A percentile compares a stretch with the other conserved stretches of the same genome.
Evolutionary conservation across 1,139 yeast species (phyloP).

Genomic region (Pichia sp.): DNA sequence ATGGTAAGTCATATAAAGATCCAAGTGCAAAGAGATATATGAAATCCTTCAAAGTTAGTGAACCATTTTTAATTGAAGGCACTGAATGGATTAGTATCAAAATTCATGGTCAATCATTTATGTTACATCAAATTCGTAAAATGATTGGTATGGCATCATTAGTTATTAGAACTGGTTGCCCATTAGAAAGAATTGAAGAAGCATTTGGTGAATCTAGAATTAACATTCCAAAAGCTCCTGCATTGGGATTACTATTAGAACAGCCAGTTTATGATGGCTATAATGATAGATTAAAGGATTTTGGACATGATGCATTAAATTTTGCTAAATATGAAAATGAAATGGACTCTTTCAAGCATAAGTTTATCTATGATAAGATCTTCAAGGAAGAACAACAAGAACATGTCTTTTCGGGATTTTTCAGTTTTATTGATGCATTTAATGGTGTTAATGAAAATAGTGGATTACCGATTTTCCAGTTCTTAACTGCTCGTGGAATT

Average conservation of each 20-base stretch:
- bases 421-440: conserved; percentile 79
- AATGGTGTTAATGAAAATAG: conserved; percentile 34
- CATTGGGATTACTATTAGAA: conserved; percentile 83
- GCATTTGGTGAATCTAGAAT: conserved; percentile 70
- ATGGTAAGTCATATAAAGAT: conserved; percentile 82
- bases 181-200: conserved; percentile 65
- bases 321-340: conserved; percentile 61
- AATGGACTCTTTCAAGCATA: conserved; percentile 83
- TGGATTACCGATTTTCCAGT: conserved; percentile 50
- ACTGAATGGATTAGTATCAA: conserved; percentile 96
- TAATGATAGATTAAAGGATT: conserved; percentile 61
- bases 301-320: conserved; percentile 74
- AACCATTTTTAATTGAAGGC: conserved; percentile 85
- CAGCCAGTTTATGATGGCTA: conserved; percentile 88
- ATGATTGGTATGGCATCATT: conserved; percentile 96
- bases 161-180: conserved; percentile 80
- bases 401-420: conserved; percentile 82
- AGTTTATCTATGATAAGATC: conserved; percentile 84
- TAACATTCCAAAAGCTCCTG: conserved; percentile 96
- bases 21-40: conserved; percentile 79
- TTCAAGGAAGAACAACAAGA: conserved; percentile 84
- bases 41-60: conserved; percentile 74
- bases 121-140: conserved; percentile 96
- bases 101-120: conserved; percentile 96
- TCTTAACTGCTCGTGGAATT: conserved; percentile 61